A percentile compares a stretch with the other conserved stretches of the same genome.
These are phyloP conservation scores for Pseudopyricularia javanii DNA, from an alignment of 2,329 filamentous ascomycete genomes.

Conservation along the genomic window DNA sequence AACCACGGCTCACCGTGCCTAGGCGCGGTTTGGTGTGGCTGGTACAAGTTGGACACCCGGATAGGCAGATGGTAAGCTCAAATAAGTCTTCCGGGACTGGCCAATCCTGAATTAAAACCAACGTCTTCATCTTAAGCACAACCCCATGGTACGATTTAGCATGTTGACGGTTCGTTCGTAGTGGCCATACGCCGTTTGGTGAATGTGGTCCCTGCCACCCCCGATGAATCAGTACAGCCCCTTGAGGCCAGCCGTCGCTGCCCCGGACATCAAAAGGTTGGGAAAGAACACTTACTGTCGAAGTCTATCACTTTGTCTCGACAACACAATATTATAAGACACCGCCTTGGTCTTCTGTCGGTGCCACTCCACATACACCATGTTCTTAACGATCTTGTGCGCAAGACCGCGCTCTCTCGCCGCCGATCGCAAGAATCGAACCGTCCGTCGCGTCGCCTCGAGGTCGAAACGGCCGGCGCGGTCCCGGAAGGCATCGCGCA, in stretches of 20 bases:
- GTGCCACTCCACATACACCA: slow-evolving; percentile 39
- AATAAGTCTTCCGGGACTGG: not conserved
- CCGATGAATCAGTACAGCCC: not conserved
- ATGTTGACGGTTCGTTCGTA: slow-evolving; percentile 60
- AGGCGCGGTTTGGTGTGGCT: not conserved
- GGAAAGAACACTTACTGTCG: not conserved
- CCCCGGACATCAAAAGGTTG: no score
- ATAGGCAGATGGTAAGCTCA: not conserved
- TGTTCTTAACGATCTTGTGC: slow-evolving; percentile 59
- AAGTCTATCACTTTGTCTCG: not conserved
- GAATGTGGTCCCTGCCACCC: slow-evolving; percentile 4
- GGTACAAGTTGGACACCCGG: not conserved
- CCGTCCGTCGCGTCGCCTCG: slow-evolving; percentile 46
- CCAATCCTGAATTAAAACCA: not conserved
- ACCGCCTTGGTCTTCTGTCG: slow-evolving; percentile 9
- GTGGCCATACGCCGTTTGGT: slow-evolving; percentile 34
- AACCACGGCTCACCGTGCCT: not conserved
- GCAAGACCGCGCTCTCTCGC: slow-evolving; percentile 52
- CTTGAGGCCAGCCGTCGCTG: not conserved
- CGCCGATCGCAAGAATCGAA: slow-evolving; percentile 59
- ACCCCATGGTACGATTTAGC: slow-evolving; percentile 61
- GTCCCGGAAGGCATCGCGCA: slow-evolving; percentile 45
- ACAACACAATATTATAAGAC: not conserved
- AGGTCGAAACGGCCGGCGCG: slow-evolving; percentile 28
- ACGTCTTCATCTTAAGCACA: slow-evolving; percentile 41